Evolutionary conservation across 768 basidiomycete species (phyloP).

Genomic region (Boletus barrowsii): DNA sequence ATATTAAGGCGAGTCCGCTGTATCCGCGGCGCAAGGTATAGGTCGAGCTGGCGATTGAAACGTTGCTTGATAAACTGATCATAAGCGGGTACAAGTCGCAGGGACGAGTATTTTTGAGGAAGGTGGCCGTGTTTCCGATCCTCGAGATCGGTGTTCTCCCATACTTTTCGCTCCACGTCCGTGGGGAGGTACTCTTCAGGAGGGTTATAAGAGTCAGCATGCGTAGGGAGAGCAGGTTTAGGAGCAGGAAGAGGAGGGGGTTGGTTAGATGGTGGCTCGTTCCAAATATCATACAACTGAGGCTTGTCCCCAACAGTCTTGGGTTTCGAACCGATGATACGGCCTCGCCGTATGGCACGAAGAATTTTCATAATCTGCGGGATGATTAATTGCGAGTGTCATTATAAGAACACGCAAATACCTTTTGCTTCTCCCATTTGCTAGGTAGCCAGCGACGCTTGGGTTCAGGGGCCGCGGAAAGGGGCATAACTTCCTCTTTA

Average conservation of each 20-base stretch:
- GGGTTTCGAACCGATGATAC: constrained; percentile 88
- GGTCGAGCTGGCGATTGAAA: constrained; percentile 89
- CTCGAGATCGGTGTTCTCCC: constrained; percentile 81
- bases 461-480: constrained; percentile 88
- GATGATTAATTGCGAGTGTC: constrained; percentile 1
- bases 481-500: constrained; percentile 91
- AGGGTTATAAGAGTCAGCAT: constrained; percentile 98
- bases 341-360: constrained; percentile 93
- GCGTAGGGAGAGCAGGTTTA: constrained; percentile 82
- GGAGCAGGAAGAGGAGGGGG: constrained; percentile 92
- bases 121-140: constrained; percentile 89
- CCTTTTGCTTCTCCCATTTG: constrained; percentile 99
- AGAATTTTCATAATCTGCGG: constrained; percentile 97
- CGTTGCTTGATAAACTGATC: constrained; percentile 89
- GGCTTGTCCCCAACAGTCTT: constrained; percentile 61
- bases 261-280: constrained; percentile 66
- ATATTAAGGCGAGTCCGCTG: constrained; percentile 86
- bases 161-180: constrained; percentile 74
- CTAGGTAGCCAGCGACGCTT: constrained; percentile 96
- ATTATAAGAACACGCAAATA: constrained; percentile 27
- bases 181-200: constrained; percentile 94
- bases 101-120: constrained; percentile 77
- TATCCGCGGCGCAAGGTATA: constrained; percentile 94
- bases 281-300: constrained; percentile 88
- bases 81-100: constrained; percentile 92